phyloP scores from a whole-genome alignment of 1,284 basidiomycete genomes.

The Anthracocystis panici-leucophaei region DNA sequence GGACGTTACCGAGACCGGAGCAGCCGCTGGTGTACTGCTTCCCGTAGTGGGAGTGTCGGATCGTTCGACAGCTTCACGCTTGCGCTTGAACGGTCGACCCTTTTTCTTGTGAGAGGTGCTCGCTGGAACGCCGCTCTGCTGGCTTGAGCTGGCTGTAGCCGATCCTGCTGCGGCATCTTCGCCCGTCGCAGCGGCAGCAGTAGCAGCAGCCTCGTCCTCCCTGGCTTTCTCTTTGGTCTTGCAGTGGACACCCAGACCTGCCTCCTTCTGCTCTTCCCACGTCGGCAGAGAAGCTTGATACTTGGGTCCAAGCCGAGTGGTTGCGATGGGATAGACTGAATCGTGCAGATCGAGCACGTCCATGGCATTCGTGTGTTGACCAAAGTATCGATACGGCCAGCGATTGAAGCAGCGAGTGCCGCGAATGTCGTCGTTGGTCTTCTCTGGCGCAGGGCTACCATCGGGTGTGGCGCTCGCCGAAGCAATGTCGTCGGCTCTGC shows the following conservation, averaged over 20 bases:
- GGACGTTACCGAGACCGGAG: constrained; percentile 33
- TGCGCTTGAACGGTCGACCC: constrained; percentile 39
- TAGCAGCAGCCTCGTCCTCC: constrained; percentile 38
- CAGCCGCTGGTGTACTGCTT: constrained; percentile 27
- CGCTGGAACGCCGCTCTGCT: not conserved
- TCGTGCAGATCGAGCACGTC: constrained; percentile 83
- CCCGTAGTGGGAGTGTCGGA: constrained; percentile 48
- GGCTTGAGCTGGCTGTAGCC: constrained; percentile 2
- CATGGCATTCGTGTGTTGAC: constrained; percentile 84
- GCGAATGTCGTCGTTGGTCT: constrained; percentile 60
- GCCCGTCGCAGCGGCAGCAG: not conserved
- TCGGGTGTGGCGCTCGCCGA: constrained; percentile 43
- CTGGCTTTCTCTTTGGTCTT: constrained; percentile 31
- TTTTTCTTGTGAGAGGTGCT: constrained; percentile 41
- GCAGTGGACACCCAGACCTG: constrained; percentile 42
- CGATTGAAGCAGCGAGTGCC: constrained; percentile 82
- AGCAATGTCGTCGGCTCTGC: constrained; percentile 29
- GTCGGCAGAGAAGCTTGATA: constrained; percentile 77
- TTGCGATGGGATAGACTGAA: constrained; percentile 90
- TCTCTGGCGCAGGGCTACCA: constrained; percentile 45
- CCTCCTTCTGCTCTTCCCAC: constrained; percentile 62
- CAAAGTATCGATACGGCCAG: constrained; percentile 97
- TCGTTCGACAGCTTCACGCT: constrained; percentile 35
- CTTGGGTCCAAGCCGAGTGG: constrained; percentile 86
- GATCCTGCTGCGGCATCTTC: constrained; percentile 32